These are phyloP conservation scores for Fraxinus platypoda DNA, from an alignment of 305 asterid species.

Conservation along the genomic window DNA sequence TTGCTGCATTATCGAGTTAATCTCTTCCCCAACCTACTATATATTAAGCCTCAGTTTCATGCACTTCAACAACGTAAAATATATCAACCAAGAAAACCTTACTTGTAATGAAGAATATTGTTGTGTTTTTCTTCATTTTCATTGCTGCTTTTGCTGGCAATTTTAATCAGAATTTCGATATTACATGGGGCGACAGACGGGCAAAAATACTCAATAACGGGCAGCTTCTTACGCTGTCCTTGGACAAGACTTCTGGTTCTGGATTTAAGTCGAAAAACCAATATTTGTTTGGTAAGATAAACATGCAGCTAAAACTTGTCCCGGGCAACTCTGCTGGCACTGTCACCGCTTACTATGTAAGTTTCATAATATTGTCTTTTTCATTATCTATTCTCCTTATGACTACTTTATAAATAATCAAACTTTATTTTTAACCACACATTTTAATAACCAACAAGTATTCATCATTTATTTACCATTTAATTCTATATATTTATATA, in stretches of 20 bases:
- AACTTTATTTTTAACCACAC: neutral
- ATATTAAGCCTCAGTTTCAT: neutral
- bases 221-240: neutral
- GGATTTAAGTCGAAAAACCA: neutral
- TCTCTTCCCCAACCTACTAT: neutral
- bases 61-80: neutral
- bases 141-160: neutral
- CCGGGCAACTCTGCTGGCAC: neutral
- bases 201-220: neutral
- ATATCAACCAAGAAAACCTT: neutral
- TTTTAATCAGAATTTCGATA: neutral
- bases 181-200: neutral
- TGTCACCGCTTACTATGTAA: neutral
- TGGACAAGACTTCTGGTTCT: neutral
- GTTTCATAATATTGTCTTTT: neutral
- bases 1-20: neutral
- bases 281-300: neutral
- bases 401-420: too few relatives aligned
- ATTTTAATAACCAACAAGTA: too few relatives aligned
- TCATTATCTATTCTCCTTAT: neutral
- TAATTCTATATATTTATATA: too few relatives aligned
- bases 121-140: neutral
- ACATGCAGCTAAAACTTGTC: neutral
- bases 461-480: neutral
- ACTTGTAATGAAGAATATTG: neutral